Percentiles rank a stretch among this genome's conserved stretches.
phyloP scores from a whole-genome alignment of 257 asterid species.

The Fraxinus americana region DNA sequence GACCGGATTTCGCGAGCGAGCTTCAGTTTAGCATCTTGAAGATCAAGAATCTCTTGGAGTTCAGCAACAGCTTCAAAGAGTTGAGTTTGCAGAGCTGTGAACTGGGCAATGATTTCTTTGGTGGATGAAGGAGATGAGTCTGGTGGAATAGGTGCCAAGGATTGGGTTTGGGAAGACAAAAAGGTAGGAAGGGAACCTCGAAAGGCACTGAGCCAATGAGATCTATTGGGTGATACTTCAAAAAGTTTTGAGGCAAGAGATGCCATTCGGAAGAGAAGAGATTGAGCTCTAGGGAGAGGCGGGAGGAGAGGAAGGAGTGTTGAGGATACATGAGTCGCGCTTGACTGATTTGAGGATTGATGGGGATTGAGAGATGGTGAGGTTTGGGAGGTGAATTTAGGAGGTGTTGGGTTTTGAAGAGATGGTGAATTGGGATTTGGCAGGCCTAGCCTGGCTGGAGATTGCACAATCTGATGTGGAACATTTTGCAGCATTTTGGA shows the following conservation, averaged over 20 bases:
- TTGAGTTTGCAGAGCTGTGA: conserved; percentile 68
- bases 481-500: conserved; percentile 65
- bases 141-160: conserved; percentile 37
- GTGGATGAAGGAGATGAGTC: conserved; percentile 56
- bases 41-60: conserved; percentile 89
- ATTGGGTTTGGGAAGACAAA: conserved; percentile 59
- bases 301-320: conserved; percentile 89
- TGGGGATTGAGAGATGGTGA: conserved; percentile 47
- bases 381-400: conserved; percentile 65
- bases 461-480: conserved; percentile 82
- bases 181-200: conserved; percentile 80
- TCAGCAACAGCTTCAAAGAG: conserved; percentile 86
- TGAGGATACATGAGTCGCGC: conserved; percentile 57
- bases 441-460: conserved; percentile 88
- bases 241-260: conserved; percentile 78
- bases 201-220: conserved; percentile 78
- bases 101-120: conserved; percentile 68
- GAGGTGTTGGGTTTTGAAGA: conserved; percentile 60
- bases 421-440: conserved; percentile 93
- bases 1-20: conserved; percentile 59
- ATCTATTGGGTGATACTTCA: conserved; percentile 77
- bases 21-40: conserved; percentile 83
- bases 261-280: conserved; percentile 85
- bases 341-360: conserved; percentile 46
- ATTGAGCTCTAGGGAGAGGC: conserved; percentile 86